These are phyloP conservation scores for Gaultheria prostrata DNA, from an alignment of 148 eudicot genomes.

Conservation along the genomic window DNA sequence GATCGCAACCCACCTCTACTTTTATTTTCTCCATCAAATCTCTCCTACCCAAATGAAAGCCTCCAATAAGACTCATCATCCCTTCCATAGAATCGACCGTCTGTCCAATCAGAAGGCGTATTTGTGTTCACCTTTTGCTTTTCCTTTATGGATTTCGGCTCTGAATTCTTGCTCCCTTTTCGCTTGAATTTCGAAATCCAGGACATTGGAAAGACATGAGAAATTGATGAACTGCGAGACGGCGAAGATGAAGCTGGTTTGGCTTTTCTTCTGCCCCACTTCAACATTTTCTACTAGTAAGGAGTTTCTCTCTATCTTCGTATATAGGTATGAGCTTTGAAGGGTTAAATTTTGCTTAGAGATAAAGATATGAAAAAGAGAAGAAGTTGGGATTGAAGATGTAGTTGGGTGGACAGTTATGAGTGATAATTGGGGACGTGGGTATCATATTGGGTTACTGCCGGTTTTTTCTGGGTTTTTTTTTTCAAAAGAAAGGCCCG, in stretches of 20 bases:
- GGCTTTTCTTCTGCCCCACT: conserved; percentile 55
- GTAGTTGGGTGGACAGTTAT: conserved; percentile 25
- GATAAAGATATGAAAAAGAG: not conserved
- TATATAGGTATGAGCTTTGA: not conserved
- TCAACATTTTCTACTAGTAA: conserved; percentile 33
- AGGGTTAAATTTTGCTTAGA: not conserved
- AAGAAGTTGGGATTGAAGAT: not conserved
- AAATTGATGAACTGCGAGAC: conserved; percentile 27
- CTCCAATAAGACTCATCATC: conserved; percentile 49
- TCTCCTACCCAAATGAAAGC: conserved; percentile 34
- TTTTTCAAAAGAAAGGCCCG: conserved; percentile 71
- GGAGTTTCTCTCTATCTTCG: not conserved
- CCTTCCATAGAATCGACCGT: conserved; percentile 36
- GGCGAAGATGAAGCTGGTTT: conserved; percentile 28
- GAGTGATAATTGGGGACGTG: conserved; percentile 21
- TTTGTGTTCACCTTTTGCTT: conserved; percentile 17
- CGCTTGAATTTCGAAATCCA: conserved; percentile 62
- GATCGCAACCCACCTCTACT: conserved; percentile 14
- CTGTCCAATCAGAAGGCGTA: conserved; percentile 23
- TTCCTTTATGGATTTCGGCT: conserved; percentile 14
- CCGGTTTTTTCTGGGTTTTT: not conserved
- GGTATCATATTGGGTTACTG: conserved; percentile 19
- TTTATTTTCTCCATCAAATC: not conserved
- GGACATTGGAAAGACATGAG: conserved; percentile 47
- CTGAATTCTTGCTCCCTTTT: conserved; percentile 9